Conservation (phyloP, 257 asterid species). For the Mitragyna speciosa region DNA sequence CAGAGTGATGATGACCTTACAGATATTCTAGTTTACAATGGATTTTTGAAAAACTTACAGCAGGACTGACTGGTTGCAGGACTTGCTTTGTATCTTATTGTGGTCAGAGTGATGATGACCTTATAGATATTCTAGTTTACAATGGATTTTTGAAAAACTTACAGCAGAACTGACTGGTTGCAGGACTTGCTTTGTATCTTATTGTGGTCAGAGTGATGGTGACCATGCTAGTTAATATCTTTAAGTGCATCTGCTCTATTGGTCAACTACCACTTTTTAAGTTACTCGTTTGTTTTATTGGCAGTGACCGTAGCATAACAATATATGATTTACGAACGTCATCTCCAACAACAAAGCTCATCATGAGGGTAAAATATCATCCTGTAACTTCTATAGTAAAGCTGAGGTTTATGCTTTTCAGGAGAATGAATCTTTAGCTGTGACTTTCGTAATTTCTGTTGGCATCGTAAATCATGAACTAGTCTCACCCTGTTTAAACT, state of each 20-base stretch:
- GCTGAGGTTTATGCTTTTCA: background rate
- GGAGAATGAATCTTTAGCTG: background rate
- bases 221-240: background rate
- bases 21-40: too few relatives aligned
- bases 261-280: too few relatives aligned
- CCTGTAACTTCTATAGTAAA: background rate
- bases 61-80: background rate
- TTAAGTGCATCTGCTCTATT: background rate
- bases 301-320: conserved; percentile 91
- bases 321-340: conserved; percentile 76
- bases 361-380: conserved; percentile 58
- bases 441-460: background rate
- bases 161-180: background rate
- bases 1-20: background rate
- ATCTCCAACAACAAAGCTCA: conserved; percentile 77
- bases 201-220: background rate
- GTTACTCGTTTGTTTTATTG: background rate
- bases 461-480: background rate
- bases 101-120: background rate
- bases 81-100: background rate
- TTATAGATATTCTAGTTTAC: too few relatives aligned
- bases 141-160: background rate
- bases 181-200: background rate
- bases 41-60: too few relatives aligned
- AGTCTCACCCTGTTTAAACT: background rate